Percentiles rank a stretch among this genome's conserved stretches.
These are phyloP conservation scores for Neurospora tetrasperma DNA, from an alignment of 495 filamentous ascomycete species.

Conservation along the genomic window DNA sequence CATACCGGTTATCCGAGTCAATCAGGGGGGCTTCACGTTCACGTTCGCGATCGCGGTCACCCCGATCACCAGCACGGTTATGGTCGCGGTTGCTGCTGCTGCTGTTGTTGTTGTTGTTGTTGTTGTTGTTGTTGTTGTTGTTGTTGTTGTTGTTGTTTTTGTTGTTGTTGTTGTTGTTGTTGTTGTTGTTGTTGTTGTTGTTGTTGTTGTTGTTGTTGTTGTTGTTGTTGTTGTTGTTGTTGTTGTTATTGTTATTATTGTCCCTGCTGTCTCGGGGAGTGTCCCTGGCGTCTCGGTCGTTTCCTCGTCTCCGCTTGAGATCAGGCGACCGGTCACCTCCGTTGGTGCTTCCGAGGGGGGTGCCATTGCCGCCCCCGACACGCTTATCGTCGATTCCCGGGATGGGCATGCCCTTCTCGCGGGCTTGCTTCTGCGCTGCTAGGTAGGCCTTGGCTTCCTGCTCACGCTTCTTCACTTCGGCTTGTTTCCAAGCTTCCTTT, in stretches of 20 bases:
- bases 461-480: slow-evolving; percentile 45
- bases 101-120: too few species aligned
- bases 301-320: slow-evolving; percentile 31
- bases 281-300: slow-evolving; percentile 28
- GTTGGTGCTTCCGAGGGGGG: neutral
- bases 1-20: slow-evolving; percentile 5
- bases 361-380: neutral
- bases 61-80: slow-evolving; percentile 4
- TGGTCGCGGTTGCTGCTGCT: neutral
- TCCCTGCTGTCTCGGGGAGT: neutral
- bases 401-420: slow-evolving; percentile 39
- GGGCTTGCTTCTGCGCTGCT: slow-evolving; percentile 41
- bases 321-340: slow-evolving; percentile 36
- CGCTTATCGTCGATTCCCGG: slow-evolving; percentile 37
- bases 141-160: neutral
- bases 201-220: too few species aligned
- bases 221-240: too few species aligned
- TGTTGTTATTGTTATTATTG: neutral
- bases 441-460: slow-evolving; percentile 48
- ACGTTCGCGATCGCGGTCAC: slow-evolving; percentile 17
- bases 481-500: slow-evolving; percentile 40
- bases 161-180: neutral
- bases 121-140: neutral
- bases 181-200: neutral
- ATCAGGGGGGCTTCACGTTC: slow-evolving; percentile 16